These are phyloP conservation scores for Rozella allomycis DNA, from an alignment of 371 early-diverging fungal species.

Conservation along the genomic window DNA sequence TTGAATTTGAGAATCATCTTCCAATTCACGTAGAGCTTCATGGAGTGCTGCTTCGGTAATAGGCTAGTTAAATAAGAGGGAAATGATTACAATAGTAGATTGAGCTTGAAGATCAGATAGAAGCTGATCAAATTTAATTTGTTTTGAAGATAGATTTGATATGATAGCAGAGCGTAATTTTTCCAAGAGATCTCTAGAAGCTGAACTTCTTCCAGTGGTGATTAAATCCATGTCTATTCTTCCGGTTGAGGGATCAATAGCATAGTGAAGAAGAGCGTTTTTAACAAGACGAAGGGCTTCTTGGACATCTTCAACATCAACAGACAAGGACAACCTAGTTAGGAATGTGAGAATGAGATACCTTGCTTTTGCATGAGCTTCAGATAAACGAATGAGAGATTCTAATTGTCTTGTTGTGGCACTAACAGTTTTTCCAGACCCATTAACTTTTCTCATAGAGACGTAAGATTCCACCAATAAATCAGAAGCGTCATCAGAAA, in stretches of 20 bases:
- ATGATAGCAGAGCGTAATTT: conserved; percentile 9
- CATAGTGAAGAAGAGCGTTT: conserved; percentile 24
- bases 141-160: too few relatives aligned
- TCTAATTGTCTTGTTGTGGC: conserved; percentile 98
- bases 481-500: conserved; percentile 40
- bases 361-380: conserved; percentile 94
- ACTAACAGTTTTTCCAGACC: conserved; percentile 52
- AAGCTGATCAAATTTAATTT: too few relatives aligned
- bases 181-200: too few relatives aligned
- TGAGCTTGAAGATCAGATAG: too few relatives aligned
- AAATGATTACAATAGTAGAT: too few relatives aligned
- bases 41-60: too few relatives aligned
- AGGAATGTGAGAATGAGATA: conserved; percentile 3
- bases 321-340: conserved; percentile 13
- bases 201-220: conserved; percentile 52
- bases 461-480: conserved; percentile 63
- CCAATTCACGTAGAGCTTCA: too few relatives aligned
- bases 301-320: conserved; percentile 29
- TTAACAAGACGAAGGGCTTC: conserved; percentile 33
- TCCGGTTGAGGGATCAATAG: conserved; percentile 95
- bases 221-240: conserved; percentile 92
- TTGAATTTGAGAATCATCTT: too few relatives aligned
- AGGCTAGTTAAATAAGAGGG: too few relatives aligned
- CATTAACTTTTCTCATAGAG: conserved; percentile 50
- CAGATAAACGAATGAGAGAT: conserved; percentile 93